Percentiles rank a stretch among this genome's conserved stretches.
phyloP scores from a whole-genome alignment of 202 grass and related monocot genomes.

The Zoysia matrella region DNA sequence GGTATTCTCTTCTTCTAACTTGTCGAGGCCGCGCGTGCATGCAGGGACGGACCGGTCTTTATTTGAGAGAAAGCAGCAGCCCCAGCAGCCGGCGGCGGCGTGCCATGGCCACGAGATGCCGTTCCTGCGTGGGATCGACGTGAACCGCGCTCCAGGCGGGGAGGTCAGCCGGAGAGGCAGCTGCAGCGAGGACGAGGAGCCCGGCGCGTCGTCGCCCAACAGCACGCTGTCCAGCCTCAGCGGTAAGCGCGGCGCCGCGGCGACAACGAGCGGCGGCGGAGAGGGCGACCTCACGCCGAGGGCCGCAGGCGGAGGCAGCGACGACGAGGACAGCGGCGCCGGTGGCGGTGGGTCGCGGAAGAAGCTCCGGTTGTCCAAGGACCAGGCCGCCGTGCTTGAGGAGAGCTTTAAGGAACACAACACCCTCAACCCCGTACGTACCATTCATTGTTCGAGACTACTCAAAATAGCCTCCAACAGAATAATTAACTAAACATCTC shows the following conservation, averaged over 20 bases:
- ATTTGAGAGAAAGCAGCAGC: conserved; percentile 8
- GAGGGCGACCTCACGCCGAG: conserved; percentile 24
- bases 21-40: conserved; percentile 9
- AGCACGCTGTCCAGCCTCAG: conserved; percentile 89
- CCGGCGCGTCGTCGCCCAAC: conserved; percentile 76
- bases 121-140: conserved; percentile 78
- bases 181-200: conserved; percentile 68
- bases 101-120: conserved; percentile 51
- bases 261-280: conserved; percentile 38
- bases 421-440: conserved; percentile 91
- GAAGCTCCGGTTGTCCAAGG: conserved; percentile 89
- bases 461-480: neutral
- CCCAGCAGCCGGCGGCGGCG: neutral
- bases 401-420: conserved; percentile 95
- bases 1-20: neutral
- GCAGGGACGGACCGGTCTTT: conserved; percentile 39
- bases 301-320: conserved; percentile 48
- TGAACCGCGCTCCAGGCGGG: conserved; percentile 56
- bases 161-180: conserved; percentile 20
- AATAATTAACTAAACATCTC: neutral
- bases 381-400: conserved; percentile 90
- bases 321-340: conserved; percentile 60
- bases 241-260: conserved; percentile 54
- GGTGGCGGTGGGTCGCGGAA: conserved; percentile 71
- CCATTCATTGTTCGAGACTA: neutral